Evolutionary conservation across 768 basidiomycete species (phyloP).

Genomic region (Epithele typhae): DNA sequence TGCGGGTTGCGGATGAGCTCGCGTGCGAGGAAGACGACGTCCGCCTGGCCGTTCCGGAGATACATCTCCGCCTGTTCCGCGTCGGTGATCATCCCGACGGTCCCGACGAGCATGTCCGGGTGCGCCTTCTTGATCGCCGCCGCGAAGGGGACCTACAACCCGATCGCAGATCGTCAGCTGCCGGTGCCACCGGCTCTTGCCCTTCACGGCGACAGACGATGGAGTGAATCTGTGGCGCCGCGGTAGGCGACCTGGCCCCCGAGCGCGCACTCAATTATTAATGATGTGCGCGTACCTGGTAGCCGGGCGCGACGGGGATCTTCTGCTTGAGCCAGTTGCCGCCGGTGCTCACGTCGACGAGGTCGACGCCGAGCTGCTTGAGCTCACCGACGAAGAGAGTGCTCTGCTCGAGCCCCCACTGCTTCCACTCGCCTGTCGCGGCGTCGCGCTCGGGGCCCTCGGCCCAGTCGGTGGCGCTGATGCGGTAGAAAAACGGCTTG

Average conservation of each 20-base stretch:
- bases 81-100: conserved; percentile 72
- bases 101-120: conserved; percentile 49
- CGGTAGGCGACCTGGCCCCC: no score
- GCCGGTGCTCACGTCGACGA: conserved; percentile 63
- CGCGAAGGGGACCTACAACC: conserved; percentile 63
- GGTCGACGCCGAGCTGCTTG: conserved; percentile 60
- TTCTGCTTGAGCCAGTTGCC: conserved; percentile 62
- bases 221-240: no score
- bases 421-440: conserved; percentile 47
- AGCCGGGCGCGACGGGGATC: conserved; percentile 51
- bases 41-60: conserved; percentile 61
- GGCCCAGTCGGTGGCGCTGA: conserved; percentile 53
- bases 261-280: no score
- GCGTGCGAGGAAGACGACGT: conserved; percentile 64
- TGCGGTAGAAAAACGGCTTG: conserved; percentile 66
- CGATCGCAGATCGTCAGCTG: not conserved
- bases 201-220: no score
- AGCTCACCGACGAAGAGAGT: conserved; percentile 52
- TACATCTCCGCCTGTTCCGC: conserved; percentile 55
- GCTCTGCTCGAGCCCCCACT: conserved; percentile 80
- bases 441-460: conserved; percentile 48
- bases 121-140: conserved; percentile 58
- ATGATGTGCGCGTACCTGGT: no score
- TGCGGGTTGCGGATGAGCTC: conserved; percentile 64
- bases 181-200: no score